Base-by-base conservation (phyloP, 2,329 filamentous ascomycete species). In the Trichophaea hybrida region DNA sequence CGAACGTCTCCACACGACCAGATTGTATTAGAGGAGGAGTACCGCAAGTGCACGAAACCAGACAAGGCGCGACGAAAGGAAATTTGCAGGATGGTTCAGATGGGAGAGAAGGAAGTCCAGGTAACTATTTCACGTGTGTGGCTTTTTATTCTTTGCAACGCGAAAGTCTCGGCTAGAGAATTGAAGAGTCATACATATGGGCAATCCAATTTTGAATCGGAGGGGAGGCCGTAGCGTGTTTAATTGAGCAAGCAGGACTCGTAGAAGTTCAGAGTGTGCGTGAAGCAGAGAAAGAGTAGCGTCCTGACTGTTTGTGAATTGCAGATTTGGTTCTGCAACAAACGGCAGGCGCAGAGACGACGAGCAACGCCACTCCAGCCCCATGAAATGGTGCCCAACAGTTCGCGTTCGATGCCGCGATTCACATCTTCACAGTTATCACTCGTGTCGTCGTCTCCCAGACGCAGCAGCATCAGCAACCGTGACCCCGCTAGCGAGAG, bases 291-390 rank as follows among this genome's bases (percentile, higher is more conserved):
- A 43, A 43, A 15, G 10, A 43, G 38, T 12, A 43, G n/a, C 10
- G 38, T 43, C 38, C 38, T 43, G 38, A 43, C 38, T 12, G n/a
- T 43, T 43, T 43, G 10, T 24, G 24, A 24, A 24, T 37, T 52
- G 33, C 43, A 69, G 67, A 69, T 69, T 55, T 69, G 67, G 67
- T 69, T 69, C 58, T 67, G 68, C 61, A 69, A 69, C 55, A 68
- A 68, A 58, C 65, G 67, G 49, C 67, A 69, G 38, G 66, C 66
- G 40, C 61, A 62, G 37, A 59, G 67, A 60, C 64, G 67, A 40
- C 68, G 68, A 55, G 59, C 64, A 52, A 69, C 66, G 57, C 67
- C 67, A 38, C 59, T 69, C n/a, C 63, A 67, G 44, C 64, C 66
- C 13, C 67, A 69, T 56, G 67, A 69, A 49, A 59, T 68, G 49